Evolutionary conservation across 305 asterid species (phyloP).

Genomic region (Rubia balearica): DNA sequence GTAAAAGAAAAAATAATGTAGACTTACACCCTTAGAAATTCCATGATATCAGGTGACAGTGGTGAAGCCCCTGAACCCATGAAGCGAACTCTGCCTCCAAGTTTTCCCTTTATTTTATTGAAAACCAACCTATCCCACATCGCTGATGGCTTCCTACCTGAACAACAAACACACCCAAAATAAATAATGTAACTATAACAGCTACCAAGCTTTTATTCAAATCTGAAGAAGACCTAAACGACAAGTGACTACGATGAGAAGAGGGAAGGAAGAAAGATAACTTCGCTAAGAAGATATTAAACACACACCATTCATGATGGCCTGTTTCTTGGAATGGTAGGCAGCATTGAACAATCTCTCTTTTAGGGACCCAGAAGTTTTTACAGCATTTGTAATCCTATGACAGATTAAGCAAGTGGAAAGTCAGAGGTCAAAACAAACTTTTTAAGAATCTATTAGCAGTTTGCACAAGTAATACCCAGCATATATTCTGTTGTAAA

Average conservation of each 20-base stretch:
- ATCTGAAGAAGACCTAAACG: not conserved
- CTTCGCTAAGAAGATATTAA: constrained; percentile 11
- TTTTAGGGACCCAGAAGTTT: constrained; percentile 73
- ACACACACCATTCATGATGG: constrained; percentile 73
- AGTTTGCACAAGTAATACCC: constrained; percentile 48
- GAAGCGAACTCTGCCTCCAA: constrained; percentile 92
- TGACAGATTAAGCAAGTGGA: constrained; percentile 18
- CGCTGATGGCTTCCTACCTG: constrained; percentile 92
- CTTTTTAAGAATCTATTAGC: constrained; percentile 19
- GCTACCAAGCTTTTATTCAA: not conserved
- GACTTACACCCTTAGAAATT: constrained; percentile 91
- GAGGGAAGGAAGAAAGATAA: not conserved
- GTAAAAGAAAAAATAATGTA: not conserved
- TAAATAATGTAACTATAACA: not conserved
- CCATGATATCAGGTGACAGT: constrained; percentile 92
- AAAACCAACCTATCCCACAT: constrained; percentile 97
- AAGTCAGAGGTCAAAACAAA: constrained; percentile 19
- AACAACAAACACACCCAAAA: constrained; percentile 6
- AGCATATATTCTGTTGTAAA: constrained; percentile 92
- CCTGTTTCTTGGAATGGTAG: constrained; percentile 89
- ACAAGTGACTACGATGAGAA: not conserved
- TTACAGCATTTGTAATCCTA: constrained; percentile 84
- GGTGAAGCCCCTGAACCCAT: constrained; percentile 99
- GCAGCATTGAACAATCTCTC: constrained; percentile 89
- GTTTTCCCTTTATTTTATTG: constrained; percentile 90